A percentile compares a stretch with the other conserved stretches of the same genome.
These are phyloP conservation scores for Somion occarium DNA, from an alignment of 1,284 basidiomycete genomes.

Conservation along the genomic window DNA sequence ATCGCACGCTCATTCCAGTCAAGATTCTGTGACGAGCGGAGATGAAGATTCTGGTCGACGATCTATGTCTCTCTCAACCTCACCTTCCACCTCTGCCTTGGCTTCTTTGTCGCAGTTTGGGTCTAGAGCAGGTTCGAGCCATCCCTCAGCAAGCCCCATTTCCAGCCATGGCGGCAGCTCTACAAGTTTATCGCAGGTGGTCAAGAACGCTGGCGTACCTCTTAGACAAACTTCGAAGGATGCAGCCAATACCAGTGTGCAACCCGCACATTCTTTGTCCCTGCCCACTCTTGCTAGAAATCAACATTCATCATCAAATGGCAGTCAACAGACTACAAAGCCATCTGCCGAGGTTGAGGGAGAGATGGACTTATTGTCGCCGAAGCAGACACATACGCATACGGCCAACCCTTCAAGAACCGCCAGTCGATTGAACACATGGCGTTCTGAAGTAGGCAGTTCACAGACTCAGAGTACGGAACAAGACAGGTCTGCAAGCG, in stretches of 20 bases:
- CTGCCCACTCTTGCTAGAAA: no score
- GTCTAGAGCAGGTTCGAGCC: not conserved
- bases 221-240: no score
- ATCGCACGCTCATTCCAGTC: not conserved
- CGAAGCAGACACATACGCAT: no score
- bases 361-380: no score
- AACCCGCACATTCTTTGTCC: no score
- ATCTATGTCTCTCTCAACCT: not conserved
- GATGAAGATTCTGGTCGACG: not conserved
- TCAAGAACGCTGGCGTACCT: not conserved
- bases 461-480: conserved; percentile 6
- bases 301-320: not conserved
- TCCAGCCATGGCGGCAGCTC: conserved; percentile 1
- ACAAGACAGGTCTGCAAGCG: not conserved
- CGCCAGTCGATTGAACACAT: conserved; percentile 22
- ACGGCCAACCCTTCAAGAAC: not conserved
- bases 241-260: no score
- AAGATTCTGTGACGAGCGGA: not conserved
- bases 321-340: not conserved
- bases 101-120: not conserved
- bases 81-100: not conserved
- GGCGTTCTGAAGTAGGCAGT: conserved; percentile 26
- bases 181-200: not conserved
- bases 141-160: not conserved
- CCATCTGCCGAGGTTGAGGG: no score